phyloP scores from a whole-genome alignment of 75 land plant genomes.

The Cryptomeria japonica region DNA sequence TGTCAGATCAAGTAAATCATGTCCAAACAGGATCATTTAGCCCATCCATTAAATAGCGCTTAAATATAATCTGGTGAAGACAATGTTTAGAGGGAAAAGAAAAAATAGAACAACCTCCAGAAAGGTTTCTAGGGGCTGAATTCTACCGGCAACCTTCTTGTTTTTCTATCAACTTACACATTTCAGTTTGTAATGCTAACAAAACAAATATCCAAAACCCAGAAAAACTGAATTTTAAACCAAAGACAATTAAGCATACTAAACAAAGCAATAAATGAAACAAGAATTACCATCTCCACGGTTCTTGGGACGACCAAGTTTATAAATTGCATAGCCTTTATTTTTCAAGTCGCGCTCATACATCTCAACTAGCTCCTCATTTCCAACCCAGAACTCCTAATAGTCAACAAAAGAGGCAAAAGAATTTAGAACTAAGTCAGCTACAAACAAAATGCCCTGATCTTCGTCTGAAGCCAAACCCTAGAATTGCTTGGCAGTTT shows the following conservation, averaged over 20 bases:
- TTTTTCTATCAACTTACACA: not conserved
- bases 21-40: not conserved
- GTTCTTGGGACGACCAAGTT: constrained; percentile 69
- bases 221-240: not conserved
- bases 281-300: constrained; percentile 75
- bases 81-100: not conserved
- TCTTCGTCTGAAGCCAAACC: not conserved
- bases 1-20: not conserved
- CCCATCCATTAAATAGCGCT: not conserved
- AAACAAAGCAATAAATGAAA: not conserved
- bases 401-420: not conserved
- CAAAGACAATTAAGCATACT: not conserved
- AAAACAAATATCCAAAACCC: not conserved
- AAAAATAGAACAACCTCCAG: not conserved
- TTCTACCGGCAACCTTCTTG: not conserved
- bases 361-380: constrained; percentile 78
- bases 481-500: not conserved
- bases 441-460: not conserved
- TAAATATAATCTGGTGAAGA: not conserved
- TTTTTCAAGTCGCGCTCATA: constrained; percentile 63
- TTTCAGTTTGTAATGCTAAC: not conserved
- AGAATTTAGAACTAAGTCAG: not conserved
- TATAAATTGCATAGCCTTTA: constrained; percentile 61
- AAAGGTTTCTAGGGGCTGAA: not conserved
- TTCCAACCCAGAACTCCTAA: constrained; percentile 89